Evolutionary conservation across 305 asterid genomes (phyloP).

Genomic region (Fraxinus dipetala): DNA sequence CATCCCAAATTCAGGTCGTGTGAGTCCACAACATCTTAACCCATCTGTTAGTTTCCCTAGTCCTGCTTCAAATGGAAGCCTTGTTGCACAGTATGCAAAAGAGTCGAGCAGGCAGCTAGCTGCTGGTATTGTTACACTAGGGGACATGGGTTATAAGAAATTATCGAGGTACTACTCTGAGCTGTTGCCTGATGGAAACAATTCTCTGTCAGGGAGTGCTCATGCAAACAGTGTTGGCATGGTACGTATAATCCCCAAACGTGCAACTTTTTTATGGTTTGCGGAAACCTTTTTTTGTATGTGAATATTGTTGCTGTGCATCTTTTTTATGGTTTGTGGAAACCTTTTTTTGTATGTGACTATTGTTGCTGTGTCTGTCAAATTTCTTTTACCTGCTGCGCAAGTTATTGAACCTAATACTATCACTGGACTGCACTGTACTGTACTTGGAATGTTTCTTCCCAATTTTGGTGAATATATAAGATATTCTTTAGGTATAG

Average conservation of each 20-base stretch:
- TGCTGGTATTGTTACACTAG: constrained; percentile 80
- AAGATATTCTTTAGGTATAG: background rate
- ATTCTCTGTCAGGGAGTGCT: constrained; percentile 47
- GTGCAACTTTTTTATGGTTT: background rate
- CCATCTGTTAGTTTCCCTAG: constrained; percentile 52
- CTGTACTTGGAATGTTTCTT: background rate
- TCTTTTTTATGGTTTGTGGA: background rate
- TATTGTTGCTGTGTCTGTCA: background rate
- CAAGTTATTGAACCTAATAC: background rate
- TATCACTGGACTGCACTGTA: background rate
- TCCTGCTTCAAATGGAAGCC: constrained; percentile 68
- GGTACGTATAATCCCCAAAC: constrained; percentile 45
- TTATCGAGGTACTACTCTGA: constrained; percentile 89
- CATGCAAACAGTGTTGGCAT: constrained; percentile 68
- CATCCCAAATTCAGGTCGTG: constrained; percentile 54
- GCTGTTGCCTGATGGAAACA: constrained; percentile 60
- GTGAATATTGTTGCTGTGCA: background rate
- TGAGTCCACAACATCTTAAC: constrained; percentile 76
- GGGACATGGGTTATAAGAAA: constrained; percentile 85
- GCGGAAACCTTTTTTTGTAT: background rate
- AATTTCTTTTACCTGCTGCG: background rate
- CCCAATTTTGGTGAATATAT: background rate
- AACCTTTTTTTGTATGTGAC: background rate
- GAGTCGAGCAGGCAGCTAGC: constrained; percentile 97
- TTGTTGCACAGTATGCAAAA: constrained; percentile 89